Base-by-base conservation (phyloP, 139 green algal species). In the Asterochloris erici region DNA sequence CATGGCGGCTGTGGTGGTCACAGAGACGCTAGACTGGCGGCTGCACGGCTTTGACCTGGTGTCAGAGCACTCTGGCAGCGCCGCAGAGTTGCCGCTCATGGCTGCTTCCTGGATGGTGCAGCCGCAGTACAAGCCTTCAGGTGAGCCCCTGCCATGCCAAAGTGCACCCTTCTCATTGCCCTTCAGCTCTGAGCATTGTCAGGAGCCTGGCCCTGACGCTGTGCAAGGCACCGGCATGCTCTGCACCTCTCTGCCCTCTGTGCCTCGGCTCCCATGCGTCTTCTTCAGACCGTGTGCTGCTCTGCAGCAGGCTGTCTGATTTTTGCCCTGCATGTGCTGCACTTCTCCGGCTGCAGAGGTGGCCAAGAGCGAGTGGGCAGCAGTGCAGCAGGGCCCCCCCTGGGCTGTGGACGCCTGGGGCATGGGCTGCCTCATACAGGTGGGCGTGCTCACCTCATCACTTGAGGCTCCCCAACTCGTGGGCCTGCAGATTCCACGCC, bases 391-490 rank as follows among this genome's bases (percentile, higher is more conserved):
- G 26, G 83, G 82, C 0, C 97, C 97, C 0, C 87, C 95, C n/a
- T 98, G 93, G 91, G 95, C 94, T 17, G 94, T 99, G 64, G 97
- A 99, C 84, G 90, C 94, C 19, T 99, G 97, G 97, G 97, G 97
- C 0, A 91, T 99, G 73, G 97, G 97, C 74, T 99, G 96, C 87
- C 89, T 98, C 70, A 98, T 98, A 68, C 94, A 97, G 85, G 94
- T 96, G 88, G 16, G 54, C 16, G 6, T 54, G 38, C 38, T 10
- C 38, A 54, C 4, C 38, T 54, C 38, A 54, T 54, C 38, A 54
- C 38, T 54, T 54, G 38, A 54, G 38, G 38, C 38, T 54, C 38
- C 38, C 38, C 38, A 54, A 54, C 38, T 54, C 6, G 38, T 54
- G 38, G 38, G 38, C 4, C 38, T 54, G 38, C 38, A 2, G 6